phyloP scores from a whole-genome alignment of 139 green algal genomes.

The Penium margaritaceum region DNA sequence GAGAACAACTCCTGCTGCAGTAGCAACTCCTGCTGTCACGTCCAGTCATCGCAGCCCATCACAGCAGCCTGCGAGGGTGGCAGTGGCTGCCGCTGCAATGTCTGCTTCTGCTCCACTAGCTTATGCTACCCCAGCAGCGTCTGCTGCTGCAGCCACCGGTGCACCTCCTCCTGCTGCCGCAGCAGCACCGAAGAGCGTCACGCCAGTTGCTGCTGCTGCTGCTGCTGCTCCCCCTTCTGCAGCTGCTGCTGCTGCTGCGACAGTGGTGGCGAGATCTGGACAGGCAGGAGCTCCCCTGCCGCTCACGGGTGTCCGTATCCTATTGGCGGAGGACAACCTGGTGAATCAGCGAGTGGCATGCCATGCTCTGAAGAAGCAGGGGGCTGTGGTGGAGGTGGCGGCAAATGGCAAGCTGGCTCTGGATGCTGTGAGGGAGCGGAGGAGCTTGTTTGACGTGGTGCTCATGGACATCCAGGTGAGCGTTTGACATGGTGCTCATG shows the following conservation, averaged over 20 bases:
- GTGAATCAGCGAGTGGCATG: conserved; percentile 33
- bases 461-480: conserved; percentile 35
- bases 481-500: neutral
- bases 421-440: neutral
- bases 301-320: conserved; percentile 7
- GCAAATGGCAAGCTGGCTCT: conserved; percentile 25
- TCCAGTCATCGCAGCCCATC: too few species aligned
- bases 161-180: too few species aligned
- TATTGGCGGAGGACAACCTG: conserved; percentile 44
- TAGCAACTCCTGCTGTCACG: too few species aligned
- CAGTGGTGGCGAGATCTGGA: neutral
- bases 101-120: too few species aligned
- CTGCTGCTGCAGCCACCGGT: too few species aligned
- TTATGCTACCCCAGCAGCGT: too few species aligned
- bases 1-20: too few species aligned
- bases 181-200: neutral
- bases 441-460: conserved; percentile 13
- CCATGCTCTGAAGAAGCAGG: conserved; percentile 12
- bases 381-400: conserved; percentile 16
- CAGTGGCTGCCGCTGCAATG: too few species aligned
- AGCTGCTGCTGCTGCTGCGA: neutral
- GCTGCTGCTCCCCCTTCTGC: neutral
- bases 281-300: neutral
- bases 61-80: too few species aligned
- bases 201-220: neutral